Conservation (phyloP, 1,284 basidiomycete species). For the Coniophora puteana region DNA sequence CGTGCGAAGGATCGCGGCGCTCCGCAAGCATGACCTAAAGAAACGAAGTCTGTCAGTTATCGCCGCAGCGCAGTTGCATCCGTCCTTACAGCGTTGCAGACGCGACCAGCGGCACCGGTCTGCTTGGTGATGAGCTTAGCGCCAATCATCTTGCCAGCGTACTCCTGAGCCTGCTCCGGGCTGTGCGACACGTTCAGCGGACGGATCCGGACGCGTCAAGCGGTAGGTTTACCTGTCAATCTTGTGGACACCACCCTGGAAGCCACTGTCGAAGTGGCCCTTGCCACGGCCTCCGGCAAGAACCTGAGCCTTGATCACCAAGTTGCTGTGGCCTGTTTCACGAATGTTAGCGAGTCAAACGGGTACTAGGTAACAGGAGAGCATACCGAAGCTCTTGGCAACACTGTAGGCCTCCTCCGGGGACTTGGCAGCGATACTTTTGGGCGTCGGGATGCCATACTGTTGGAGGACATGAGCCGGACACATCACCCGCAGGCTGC, state of each 20-base stretch:
- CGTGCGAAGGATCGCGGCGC: constrained; percentile 89
- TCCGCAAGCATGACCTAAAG: constrained; percentile 95
- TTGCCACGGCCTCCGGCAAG: constrained; percentile 98
- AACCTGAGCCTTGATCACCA: constrained; percentile 98
- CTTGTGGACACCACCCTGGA: constrained; percentile 97
- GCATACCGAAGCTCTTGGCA: constrained; percentile 81
- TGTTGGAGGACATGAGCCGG: constrained; percentile 38
- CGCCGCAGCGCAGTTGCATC: not conserved
- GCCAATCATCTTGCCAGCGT: constrained; percentile 93
- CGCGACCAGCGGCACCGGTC: constrained; percentile 88
- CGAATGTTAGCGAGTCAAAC: constrained; percentile 4
- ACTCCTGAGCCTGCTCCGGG: constrained; percentile 85
- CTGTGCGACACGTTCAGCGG: constrained; percentile 37
- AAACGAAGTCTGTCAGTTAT: not conserved
- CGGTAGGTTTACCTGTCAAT: constrained; percentile 70
- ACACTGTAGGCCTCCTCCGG: constrained; percentile 89
- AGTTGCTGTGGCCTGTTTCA: constrained; percentile 55
- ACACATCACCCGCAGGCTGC: constrained; percentile 1
- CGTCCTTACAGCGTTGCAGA: constrained; percentile 86
- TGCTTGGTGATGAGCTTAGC: constrained; percentile 98
- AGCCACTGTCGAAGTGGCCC: constrained; percentile 94
- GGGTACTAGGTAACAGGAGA: constrained; percentile 12
- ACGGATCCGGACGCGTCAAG: constrained; percentile 1
- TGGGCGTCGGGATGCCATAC: constrained; percentile 98
- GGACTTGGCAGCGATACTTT: constrained; percentile 84